Conservation (phyloP, 202 grass and related monocot species). For the Sporobolus alterniflorus region DNA sequence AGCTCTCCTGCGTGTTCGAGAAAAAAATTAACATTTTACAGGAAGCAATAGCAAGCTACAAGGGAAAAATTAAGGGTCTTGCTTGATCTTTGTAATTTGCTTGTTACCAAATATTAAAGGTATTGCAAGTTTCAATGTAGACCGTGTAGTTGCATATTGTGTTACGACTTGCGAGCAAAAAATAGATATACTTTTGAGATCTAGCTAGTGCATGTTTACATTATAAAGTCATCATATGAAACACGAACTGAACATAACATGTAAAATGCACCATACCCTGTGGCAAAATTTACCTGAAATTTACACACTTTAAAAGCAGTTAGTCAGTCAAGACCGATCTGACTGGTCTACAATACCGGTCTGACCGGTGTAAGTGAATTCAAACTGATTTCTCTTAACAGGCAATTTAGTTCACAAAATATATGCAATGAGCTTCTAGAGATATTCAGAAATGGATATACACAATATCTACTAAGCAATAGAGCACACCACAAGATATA, state of each 20-base stretch:
- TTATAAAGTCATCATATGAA: constrained; percentile 11
- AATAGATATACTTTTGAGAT: not conserved
- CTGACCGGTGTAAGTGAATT: no score
- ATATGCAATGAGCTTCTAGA: no score
- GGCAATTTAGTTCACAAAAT: no score
- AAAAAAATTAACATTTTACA: constrained; percentile 1
- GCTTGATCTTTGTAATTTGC: constrained; percentile 7
- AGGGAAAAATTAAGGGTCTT: not conserved
- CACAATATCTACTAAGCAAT: no score
- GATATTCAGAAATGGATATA: no score
- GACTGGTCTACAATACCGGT: no score
- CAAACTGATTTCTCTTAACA: no score
- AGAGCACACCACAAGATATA: no score
- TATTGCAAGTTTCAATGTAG: not conserved
- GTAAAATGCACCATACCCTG: constrained; percentile 43
- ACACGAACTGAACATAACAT: constrained; percentile 5
- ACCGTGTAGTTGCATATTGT: not conserved
- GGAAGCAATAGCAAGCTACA: not conserved
- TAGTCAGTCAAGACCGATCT: no score
- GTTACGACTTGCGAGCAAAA: not conserved
- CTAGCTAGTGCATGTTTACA: not conserved
- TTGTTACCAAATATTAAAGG: constrained; percentile 1
- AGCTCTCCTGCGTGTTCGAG: no score
- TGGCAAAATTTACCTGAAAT: constrained; percentile 57
- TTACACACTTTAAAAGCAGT: no score